Evolutionary conservation across 805 yeast species (phyloP).

Genomic region (Wickerhamiella australiensis): DNA sequence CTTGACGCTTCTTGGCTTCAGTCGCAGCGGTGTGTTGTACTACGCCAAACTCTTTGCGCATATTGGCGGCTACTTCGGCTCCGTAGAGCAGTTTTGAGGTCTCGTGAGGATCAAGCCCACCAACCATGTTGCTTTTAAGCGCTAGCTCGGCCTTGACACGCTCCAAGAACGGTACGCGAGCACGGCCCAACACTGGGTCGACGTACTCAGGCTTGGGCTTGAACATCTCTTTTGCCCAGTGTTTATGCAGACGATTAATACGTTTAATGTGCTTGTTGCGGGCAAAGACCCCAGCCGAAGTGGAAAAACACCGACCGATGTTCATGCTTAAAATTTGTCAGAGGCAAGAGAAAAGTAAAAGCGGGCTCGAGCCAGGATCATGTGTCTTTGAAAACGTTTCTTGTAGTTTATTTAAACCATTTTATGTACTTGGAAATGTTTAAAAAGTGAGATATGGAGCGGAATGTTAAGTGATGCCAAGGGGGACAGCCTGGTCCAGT

Average conservation of each 20-base stretch:
- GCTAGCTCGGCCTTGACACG: conserved; percentile 54
- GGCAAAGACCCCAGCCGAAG: conserved; percentile 16
- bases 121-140: conserved; percentile 53
- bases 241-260: conserved; percentile 23
- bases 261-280: conserved; percentile 22
- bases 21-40: conserved; percentile 7
- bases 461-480: no score
- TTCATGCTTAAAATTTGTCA: conserved; percentile 5
- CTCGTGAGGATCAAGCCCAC: conserved; percentile 47
- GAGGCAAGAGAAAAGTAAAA: no score
- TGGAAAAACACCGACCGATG: conserved; percentile 16
- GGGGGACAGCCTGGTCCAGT: no score
- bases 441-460: no score
- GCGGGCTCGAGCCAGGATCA: neutral
- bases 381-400: neutral
- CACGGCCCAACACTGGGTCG: conserved; percentile 78
- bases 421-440: no score
- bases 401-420: no score
- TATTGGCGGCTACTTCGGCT: conserved; percentile 45
- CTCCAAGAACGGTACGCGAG: conserved; percentile 50
- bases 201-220: conserved; percentile 29
- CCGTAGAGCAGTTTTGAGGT: conserved; percentile 68
- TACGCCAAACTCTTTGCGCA: conserved; percentile 25
- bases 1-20: conserved; percentile 51
- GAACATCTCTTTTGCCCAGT: conserved; percentile 25